Conservation (phyloP, 192 early-diverging fungal species). For the Backusella liffmaniae region DNA sequence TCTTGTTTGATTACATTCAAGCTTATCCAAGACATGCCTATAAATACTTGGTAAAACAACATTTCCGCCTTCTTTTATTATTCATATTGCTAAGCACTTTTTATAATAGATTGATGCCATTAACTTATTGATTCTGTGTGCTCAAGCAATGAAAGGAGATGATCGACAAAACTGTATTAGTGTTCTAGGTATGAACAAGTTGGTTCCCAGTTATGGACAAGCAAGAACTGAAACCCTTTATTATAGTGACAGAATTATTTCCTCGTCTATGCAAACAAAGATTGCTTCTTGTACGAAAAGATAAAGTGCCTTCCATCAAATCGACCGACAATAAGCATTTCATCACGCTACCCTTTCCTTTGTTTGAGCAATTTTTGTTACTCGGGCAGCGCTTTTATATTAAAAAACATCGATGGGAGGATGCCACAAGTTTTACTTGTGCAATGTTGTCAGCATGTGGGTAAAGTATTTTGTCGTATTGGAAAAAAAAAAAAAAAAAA, state of each 20-base stretch:
- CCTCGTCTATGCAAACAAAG: constrained; percentile 32
- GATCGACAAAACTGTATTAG: constrained; percentile 14
- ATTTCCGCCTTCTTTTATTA: not conserved
- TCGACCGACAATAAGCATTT: constrained; percentile 33
- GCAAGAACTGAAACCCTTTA: not conserved
- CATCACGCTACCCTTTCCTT: constrained; percentile 24
- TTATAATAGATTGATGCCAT: constrained; percentile 20
- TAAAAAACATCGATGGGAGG: constrained; percentile 21
- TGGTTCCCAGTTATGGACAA: too few species aligned
- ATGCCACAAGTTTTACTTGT: constrained; percentile 24
- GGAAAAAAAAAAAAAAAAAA: too few species aligned
- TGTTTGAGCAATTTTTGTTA: constrained; percentile 25
- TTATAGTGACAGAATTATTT: constrained; percentile 28
- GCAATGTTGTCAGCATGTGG: constrained; percentile 26
- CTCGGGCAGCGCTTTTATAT: constrained; percentile 34
- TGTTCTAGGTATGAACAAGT: constrained; percentile 6
- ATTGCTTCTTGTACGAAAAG: constrained; percentile 11
- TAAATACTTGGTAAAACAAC: constrained; percentile 26
- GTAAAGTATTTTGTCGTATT: not conserved
- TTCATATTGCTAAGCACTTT: too few species aligned
- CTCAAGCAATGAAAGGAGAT: constrained; percentile 11
- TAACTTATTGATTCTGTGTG: constrained; percentile 20
- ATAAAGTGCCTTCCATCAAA: constrained; percentile 25
- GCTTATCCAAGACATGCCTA: constrained; percentile 28
- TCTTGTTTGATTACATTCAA: constrained; percentile 33